These are phyloP conservation scores for Botryosphaeria dothidea DNA, from an alignment of 2,329 filamentous ascomycete genomes.

Conservation along the genomic window DNA sequence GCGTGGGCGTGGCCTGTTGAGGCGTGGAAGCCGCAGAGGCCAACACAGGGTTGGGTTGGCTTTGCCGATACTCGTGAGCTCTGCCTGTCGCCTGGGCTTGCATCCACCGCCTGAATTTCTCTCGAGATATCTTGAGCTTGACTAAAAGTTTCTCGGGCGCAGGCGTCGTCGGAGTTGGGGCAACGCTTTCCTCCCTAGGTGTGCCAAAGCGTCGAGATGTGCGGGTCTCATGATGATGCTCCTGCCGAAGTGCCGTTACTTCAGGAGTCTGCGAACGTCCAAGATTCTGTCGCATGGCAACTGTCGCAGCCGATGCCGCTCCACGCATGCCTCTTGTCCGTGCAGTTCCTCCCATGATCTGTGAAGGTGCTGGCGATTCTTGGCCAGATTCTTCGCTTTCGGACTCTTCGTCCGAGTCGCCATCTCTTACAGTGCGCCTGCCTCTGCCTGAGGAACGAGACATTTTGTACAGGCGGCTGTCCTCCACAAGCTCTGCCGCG, in stretches of 20 bases:
- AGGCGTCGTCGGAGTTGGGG: conserved; percentile 60
- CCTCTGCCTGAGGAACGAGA: conserved; percentile 43
- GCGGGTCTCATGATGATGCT: conserved; percentile 71
- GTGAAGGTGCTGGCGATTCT: conserved; percentile 77
- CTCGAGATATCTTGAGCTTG: conserved; percentile 70
- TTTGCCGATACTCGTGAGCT: conserved; percentile 37
- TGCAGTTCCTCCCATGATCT: conserved; percentile 72
- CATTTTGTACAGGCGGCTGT: conserved; percentile 80
- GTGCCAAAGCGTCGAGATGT: conserved; percentile 62
- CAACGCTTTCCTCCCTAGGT: conserved; percentile 75
- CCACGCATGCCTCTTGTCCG: conserved; percentile 87
- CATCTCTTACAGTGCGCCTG: conserved; percentile 61
- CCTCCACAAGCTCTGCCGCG: conserved; percentile 75
- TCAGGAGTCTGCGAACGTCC: conserved; percentile 91
- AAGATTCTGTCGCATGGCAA: conserved; percentile 75
- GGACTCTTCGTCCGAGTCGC: conserved; percentile 83
- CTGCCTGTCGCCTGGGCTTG: conserved; percentile 53
- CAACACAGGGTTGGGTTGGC: conserved; percentile 46
- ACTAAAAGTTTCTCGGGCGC: conserved; percentile 52
- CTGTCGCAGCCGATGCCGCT: conserved; percentile 81
- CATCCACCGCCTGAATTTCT: conserved; percentile 69
- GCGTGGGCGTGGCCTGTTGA: conserved; percentile 52
- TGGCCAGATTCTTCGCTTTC: conserved; percentile 86
- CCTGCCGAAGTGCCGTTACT: conserved; percentile 39
- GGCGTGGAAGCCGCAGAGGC: conserved; percentile 48